Base-by-base conservation (phyloP, 2,329 filamentous ascomycete species). In the Bipolaris oryzae region DNA sequence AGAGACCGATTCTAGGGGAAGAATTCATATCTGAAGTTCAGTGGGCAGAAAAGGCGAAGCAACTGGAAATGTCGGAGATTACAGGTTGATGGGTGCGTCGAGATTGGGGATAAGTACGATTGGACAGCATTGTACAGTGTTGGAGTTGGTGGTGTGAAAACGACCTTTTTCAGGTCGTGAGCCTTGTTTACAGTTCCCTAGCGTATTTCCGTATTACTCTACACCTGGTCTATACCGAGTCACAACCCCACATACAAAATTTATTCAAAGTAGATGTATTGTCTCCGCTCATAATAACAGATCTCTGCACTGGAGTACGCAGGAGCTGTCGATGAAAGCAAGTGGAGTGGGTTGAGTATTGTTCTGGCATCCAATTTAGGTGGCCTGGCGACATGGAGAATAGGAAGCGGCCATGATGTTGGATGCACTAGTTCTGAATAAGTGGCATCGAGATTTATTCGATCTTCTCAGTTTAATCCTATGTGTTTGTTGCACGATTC, bases 1-100 rank as follows among this genome's bases (percentile, higher is more conserved):
- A 68, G 75, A 59, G 71, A 79, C 67, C 72, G 81, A 63, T 83
- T 82, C 59, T 82, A 72, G 68, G 46, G 37, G 61, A 59, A 55
- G 43, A 43, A 37, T 43, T 44, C 25, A 15, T 56, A 53, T 35
- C 35, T 58, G 5, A 53, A 44, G 48, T 61, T 48, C 50, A 37
- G 46, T 31, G 37, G 35, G 16, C 47, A 45, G 38, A 38, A 53
- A 31, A 49, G 39, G 7, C 39, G 44, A 20, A 34, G 46, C 25
- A 25, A 18, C 18, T 57, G 55, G 55, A 21, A 20, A 35, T 45
- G 25, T 20, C 45, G 44, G 3, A 45, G 39, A 41, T 11, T 43
- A 35, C 43, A 45, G 28, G 23, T 52, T n/a, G 50, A 55, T 42
- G 54, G 51, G 39, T 53, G 51, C 37, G 37, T 38, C 31, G 55